Conservation (phyloP, 1,284 basidiomycete species). For the Puccinia coronata region DNA sequence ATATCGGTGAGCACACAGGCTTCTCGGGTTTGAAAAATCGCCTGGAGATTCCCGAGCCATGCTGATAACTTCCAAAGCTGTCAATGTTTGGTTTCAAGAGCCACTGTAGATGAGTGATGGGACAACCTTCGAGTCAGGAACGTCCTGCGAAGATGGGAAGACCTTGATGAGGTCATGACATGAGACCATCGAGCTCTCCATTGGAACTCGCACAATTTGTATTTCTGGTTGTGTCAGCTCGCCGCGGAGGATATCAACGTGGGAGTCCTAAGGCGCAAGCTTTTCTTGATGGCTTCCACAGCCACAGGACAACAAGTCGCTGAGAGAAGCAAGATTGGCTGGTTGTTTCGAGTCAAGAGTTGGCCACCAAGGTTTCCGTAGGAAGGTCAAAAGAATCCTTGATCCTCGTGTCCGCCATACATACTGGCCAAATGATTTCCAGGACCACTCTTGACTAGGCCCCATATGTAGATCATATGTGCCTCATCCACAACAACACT, state of each 20-base stretch:
- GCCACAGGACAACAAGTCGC: conserved; percentile 10
- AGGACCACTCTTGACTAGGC: not conserved
- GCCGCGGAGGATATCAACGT: not conserved
- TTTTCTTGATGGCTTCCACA: conserved; percentile 24
- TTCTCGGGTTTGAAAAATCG: not conserved
- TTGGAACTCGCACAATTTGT: not conserved
- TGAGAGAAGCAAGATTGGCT: conserved; percentile 2
- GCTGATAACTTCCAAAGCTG: conserved; percentile 11
- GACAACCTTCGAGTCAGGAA: not conserved
- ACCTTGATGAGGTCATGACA: conserved; percentile 1
- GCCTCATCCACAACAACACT: conserved; percentile 14
- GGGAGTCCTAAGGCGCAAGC: not conserved
- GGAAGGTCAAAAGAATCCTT: conserved; percentile 17
- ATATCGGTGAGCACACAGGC: conserved; percentile 5
- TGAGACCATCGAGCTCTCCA: not conserved
- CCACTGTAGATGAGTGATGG: conserved; percentile 25
- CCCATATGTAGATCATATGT: too few relatives aligned
- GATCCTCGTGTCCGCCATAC: not conserved
- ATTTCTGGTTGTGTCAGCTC: conserved; percentile 23
- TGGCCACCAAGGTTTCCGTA: conserved; percentile 8
- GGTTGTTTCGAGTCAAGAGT: not conserved
- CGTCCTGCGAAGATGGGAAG: not conserved
- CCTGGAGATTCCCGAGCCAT: not conserved
- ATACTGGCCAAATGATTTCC: not conserved
- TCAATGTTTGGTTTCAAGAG: not conserved